Percentiles rank a stretch among this genome's conserved stretches.
phyloP scores from a whole-genome alignment of 2,329 filamentous ascomycete species.

The Plenodomus biglobosus region DNA sequence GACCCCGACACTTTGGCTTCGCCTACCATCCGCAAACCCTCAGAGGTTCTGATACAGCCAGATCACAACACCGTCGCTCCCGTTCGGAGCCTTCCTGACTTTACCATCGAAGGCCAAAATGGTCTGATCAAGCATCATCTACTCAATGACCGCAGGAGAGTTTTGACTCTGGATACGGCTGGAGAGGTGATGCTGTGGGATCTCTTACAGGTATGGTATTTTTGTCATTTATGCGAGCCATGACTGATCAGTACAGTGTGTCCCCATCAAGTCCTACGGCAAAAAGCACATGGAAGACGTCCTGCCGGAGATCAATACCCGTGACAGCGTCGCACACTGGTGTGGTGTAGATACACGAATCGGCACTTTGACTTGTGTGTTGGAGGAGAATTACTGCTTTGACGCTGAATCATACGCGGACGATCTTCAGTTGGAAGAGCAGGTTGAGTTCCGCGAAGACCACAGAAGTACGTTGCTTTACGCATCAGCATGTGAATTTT shows the following conservation, averaged over 20 bases:
- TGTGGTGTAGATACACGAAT: conserved; percentile 93
- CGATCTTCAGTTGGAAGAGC: conserved; percentile 72
- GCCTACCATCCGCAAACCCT: conserved; percentile 57
- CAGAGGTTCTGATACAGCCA: conserved; percentile 55
- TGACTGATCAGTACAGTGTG: conserved; percentile 60
- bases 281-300: conserved; percentile 94
- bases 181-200: conserved; percentile 97
- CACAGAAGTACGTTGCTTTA: conserved; percentile 71
- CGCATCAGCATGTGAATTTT: neutral
- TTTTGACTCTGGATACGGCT: conserved; percentile 89
- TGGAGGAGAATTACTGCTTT: conserved; percentile 95
- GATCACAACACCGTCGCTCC: conserved; percentile 40
- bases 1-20: conserved; percentile 60
- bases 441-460: conserved; percentile 84
- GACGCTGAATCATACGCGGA: conserved; percentile 98
- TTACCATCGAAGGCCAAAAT: conserved; percentile 84
- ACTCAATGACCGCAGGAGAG: conserved; percentile 85
- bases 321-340: conserved; percentile 91
- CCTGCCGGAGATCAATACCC: conserved; percentile 79
- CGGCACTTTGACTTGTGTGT: conserved; percentile 82
- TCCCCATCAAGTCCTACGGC: conserved; percentile 86
- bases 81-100: conserved; percentile 50
- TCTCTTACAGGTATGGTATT: conserved; percentile 68
- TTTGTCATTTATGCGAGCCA: neutral
- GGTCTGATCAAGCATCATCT: conserved; percentile 91